Percentiles rank a stretch among this genome's conserved stretches.
These are phyloP conservation scores for Annulohypoxylon stygium DNA, from an alignment of 495 filamentous ascomycete species.

Conservation along the genomic window DNA sequence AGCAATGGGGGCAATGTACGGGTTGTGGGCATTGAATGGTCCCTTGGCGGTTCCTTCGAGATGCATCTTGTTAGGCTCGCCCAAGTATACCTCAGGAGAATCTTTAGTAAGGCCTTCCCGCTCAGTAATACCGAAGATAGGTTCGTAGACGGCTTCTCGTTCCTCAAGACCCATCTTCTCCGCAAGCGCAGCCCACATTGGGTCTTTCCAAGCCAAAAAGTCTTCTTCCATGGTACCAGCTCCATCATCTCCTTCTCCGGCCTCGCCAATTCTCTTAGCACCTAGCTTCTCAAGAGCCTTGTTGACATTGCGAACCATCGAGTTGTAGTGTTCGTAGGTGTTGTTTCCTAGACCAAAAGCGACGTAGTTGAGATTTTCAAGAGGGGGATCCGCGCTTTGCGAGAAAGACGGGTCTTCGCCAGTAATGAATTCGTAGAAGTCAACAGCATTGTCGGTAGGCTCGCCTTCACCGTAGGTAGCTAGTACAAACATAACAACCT, in stretches of 20 bases:
- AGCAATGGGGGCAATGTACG: slow-evolving; percentile 93
- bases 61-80: slow-evolving; percentile 96
- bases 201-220: slow-evolving; percentile 99
- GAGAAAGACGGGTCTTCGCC: slow-evolving; percentile 85
- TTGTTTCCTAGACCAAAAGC: slow-evolving; percentile 98
- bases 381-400: slow-evolving; percentile 79
- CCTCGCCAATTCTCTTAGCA: slow-evolving; percentile 83
- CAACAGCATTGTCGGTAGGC: slow-evolving; percentile 98
- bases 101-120: slow-evolving; percentile 79
- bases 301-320: slow-evolving; percentile 94
- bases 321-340: slow-evolving; percentile 99
- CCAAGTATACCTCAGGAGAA: slow-evolving; percentile 90
- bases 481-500: slow-evolving; percentile 93
- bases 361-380: slow-evolving; percentile 90
- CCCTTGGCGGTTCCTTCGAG: slow-evolving; percentile 87
- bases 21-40: slow-evolving; percentile 96
- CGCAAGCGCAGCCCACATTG: slow-evolving; percentile 92
- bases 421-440: slow-evolving; percentile 97
- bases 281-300: slow-evolving; percentile 83
- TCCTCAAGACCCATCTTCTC: slow-evolving; percentile 90
- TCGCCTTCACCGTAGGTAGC: slow-evolving; percentile 99
- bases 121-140: slow-evolving; percentile 86
- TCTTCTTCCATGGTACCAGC: slow-evolving; percentile 99
- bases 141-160: slow-evolving; percentile 95
- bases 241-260: slow-evolving; percentile 97